A percentile compares a stretch with the other conserved stretches of the same genome.
These are phyloP conservation scores for Thielaviopsis punctulata DNA, from an alignment of 2,329 filamentous ascomycete genomes.

Conservation along the genomic window DNA sequence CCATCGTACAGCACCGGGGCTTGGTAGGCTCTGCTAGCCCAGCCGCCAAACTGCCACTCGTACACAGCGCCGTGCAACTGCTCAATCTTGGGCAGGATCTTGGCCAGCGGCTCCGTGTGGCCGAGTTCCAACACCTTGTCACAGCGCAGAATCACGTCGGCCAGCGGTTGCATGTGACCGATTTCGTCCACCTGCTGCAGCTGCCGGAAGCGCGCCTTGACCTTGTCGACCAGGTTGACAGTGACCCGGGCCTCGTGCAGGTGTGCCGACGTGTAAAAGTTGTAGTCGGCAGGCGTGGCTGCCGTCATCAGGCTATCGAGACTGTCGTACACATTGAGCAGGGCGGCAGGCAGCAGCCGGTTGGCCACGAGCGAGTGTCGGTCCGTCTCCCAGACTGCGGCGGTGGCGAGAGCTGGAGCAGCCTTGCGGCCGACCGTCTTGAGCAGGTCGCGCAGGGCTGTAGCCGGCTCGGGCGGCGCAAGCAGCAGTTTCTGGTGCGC, in stretches of 20 bases:
- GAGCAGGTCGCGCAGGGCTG: slow-evolving; percentile 28
- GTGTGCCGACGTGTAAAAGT: slow-evolving; percentile 80
- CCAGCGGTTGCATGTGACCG: slow-evolving; percentile 55
- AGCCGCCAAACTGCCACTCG: slow-evolving; percentile 78
- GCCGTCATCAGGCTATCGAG: slow-evolving; percentile 24
- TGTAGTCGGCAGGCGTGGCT: slow-evolving; percentile 39
- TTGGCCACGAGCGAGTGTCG: slow-evolving; percentile 22
- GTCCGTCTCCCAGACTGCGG: slow-evolving; percentile 17
- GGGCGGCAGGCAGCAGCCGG: slow-evolving; percentile 45
- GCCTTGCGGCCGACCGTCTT: slow-evolving; percentile 25
- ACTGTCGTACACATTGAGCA: slow-evolving; percentile 49
- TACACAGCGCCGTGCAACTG: slow-evolving; percentile 72
- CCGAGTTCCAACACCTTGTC: slow-evolving; percentile 57
- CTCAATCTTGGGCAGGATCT: slow-evolving; percentile 71
- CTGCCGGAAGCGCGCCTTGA: slow-evolving; percentile 54
- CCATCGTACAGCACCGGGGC: slow-evolving; percentile 55
- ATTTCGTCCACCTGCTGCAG: slow-evolving; percentile 51
- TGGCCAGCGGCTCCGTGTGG: slow-evolving; percentile 70
- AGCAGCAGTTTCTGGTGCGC: slow-evolving; percentile 40
- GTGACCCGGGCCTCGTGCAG: slow-evolving; percentile 58
- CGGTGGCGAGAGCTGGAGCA: slow-evolving; percentile 16
- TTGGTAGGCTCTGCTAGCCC: slow-evolving; percentile 66
- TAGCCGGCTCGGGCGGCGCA: slow-evolving; percentile 22
- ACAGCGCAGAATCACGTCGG: slow-evolving; percentile 61
- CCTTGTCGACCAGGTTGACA: slow-evolving; percentile 48